These are phyloP conservation scores for Neolentinus lepideus DNA, from an alignment of 1,284 basidiomycete species.

Conservation along the genomic window DNA sequence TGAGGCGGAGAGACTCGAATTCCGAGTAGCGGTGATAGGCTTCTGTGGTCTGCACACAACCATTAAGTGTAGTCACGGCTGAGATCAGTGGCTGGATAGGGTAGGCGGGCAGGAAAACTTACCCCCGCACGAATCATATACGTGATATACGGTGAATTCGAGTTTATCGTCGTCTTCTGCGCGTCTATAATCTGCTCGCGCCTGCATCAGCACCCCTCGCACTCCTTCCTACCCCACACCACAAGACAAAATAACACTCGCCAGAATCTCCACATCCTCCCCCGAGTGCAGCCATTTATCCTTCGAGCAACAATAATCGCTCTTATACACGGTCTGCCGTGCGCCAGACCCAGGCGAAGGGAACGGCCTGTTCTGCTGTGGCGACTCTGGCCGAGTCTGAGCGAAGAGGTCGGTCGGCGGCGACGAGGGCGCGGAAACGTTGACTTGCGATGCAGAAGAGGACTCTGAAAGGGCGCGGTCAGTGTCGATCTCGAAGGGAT, in stretches of 20 bases:
- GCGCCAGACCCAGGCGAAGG: conserved; percentile 48
- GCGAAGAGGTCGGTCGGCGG: conserved; percentile 35
- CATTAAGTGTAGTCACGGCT: neutral
- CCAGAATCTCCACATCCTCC: conserved; percentile 73
- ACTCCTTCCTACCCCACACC: neutral
- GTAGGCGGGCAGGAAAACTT: neutral
- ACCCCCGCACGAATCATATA: conserved; percentile 93
- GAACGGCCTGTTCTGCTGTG: conserved; percentile 36
- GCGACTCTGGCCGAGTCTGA: conserved; percentile 17
- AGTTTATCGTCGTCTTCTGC: conserved; percentile 87
- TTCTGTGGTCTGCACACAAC: conserved; percentile 59
- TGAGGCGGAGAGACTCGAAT: conserved; percentile 89
- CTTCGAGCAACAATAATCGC: conserved; percentile 66
- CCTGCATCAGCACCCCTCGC: neutral
- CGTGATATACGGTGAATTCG: conserved; percentile 86
- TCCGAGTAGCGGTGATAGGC: conserved; percentile 93
- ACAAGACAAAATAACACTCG: conserved; percentile 29
- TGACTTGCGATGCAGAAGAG: conserved; percentile 54
- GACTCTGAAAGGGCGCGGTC: conserved; percentile 12
- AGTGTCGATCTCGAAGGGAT: conserved; percentile 65
- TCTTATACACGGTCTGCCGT: conserved; percentile 50
- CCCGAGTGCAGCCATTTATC: conserved; percentile 74
- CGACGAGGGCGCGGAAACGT: conserved; percentile 60
- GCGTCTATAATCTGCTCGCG: conserved; percentile 80
- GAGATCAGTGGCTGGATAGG: neutral